Evolutionary conservation across 2,329 filamentous ascomycete species (phyloP).

Genomic region (Epicoccum nigrum): DNA sequence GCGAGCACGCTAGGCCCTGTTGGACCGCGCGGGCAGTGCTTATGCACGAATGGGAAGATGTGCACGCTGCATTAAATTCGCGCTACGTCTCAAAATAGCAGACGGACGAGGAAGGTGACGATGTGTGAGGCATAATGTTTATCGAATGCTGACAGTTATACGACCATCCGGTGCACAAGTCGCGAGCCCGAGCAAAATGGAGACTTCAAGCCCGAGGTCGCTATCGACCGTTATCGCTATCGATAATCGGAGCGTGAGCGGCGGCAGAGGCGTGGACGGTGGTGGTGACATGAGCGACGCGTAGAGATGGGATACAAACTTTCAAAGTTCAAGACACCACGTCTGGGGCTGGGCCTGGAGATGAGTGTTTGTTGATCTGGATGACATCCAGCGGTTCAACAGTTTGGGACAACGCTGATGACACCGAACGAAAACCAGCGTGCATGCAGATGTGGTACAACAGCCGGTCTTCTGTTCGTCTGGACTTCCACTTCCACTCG

Average conservation of each 20-base stretch:
- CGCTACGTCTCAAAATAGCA: constrained; percentile 45
- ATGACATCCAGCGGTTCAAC: constrained; percentile 2
- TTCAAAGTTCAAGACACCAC: no score
- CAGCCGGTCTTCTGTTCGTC: constrained; percentile 2
- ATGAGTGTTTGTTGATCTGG: background rate
- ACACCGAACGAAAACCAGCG: constrained; percentile 11
- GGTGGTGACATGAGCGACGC: constrained; percentile 12
- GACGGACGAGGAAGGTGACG: constrained; percentile 24
- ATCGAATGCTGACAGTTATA: constrained; percentile 46
- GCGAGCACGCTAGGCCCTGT: constrained; percentile 29
- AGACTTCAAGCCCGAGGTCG: constrained; percentile 1
- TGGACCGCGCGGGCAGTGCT: constrained; percentile 33
- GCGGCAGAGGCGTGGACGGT: constrained; percentile 14
- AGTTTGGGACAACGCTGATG: constrained; percentile 2
- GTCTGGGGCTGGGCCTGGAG: background rate
- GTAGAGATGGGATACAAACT: background rate
- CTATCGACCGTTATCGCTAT: constrained; percentile 17
- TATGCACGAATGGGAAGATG: constrained; percentile 36
- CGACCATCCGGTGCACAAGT: constrained; percentile 39
- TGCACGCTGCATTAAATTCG: constrained; percentile 41
- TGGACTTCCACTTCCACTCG: background rate
- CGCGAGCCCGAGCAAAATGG: constrained; percentile 1
- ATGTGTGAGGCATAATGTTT: constrained; percentile 32
- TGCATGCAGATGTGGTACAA: constrained; percentile 7
- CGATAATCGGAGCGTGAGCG: constrained; percentile 20